Base-by-base conservation (phyloP, 257 asterid genomes). In the Thymus quinquecostatus region DNA sequence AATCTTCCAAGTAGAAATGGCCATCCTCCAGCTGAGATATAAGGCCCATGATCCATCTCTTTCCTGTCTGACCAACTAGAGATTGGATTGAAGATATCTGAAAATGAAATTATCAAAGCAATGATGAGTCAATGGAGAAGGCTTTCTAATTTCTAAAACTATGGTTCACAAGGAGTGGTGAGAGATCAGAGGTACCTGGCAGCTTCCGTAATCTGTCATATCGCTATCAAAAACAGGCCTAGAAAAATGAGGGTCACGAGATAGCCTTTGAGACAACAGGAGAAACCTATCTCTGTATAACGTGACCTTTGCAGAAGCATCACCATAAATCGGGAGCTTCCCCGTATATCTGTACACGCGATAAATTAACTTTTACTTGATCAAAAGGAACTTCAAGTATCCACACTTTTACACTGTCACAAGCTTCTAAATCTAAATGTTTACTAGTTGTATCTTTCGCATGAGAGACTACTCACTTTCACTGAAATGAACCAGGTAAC, bases 21-120 rank as follows among this genome's bases (percentile, higher is more conserved):
- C 96, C 97, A 83, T 95, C 99, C 80, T 95, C 99, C 82, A 95
- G 78, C 86, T 95, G 99, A 77, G 96, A 92, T 83, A 95, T 95
- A 61, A 95, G 83, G 43, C 99, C 98, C 97, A 95, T 88, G 55
- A 95, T 90, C 96, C 98, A 89, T 81, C 82, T 89, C 78, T 85
- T 88, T 51, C 97, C 98, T 34, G 69, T 85, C 65, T 84, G 88
- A 64, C 99, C 98, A 79, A 89, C 98, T 74, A 95, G 83, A 68
- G 99, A 92, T 79, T 92, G 96, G 78, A 95, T 88, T 41, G 91
- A 89, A 51, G 98, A 88, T 77, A 95, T 87, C 99, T 95, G 82
- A 56, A 73, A 71, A 70, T 50, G 65, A 63, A 65, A 75, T 28
- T 29, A 53, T 70, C 32, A 32, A 45, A 64, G 43, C 57, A 36